phyloP scores from a whole-genome alignment of 768 basidiomycete species.

The Leccinum subgranulosum region DNA sequence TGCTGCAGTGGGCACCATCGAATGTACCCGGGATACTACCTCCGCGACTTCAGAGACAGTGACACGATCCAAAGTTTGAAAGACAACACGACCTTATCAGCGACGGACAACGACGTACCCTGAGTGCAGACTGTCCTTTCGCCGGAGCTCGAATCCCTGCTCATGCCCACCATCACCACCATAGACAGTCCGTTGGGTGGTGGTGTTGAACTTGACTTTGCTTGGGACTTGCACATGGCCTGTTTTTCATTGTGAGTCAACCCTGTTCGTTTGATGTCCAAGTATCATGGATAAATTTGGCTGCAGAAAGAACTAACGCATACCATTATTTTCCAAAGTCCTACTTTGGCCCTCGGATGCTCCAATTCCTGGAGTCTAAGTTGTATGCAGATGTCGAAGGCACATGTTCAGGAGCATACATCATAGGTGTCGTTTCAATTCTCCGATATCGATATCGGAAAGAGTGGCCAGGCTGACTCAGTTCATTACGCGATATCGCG shows the following conservation, averaged over 20 bases:
- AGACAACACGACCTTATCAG: conserved; percentile 57
- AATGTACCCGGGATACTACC: too few relatives aligned
- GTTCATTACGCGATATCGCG: conserved; percentile 90
- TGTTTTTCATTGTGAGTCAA: conserved; percentile 64
- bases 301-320: conserved; percentile 90
- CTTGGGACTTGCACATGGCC: too few relatives aligned
- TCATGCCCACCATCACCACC: conserved; percentile 87
- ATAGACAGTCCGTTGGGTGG: conserved; percentile 64
- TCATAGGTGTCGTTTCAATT: conserved; percentile 89
- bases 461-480: conserved; percentile 85
- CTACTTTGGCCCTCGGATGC: conserved; percentile 97
- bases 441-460: conserved; percentile 88
- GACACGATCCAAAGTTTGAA: too few relatives aligned
- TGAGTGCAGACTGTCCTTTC: too few relatives aligned
- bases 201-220: too few relatives aligned
- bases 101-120: conserved; percentile 69
- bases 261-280: not conserved
- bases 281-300: not conserved
- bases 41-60: too few relatives aligned
- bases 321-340: conserved; percentile 97
- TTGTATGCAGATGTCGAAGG: conserved; percentile 96
- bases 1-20: too few relatives aligned
- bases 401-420: conserved; percentile 92
- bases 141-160: conserved; percentile 75
- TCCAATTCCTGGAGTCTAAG: conserved; percentile 88